Evolutionary conservation across 495 filamentous ascomycete species (phyloP).

Genomic region (Pseudomonodictys pantanalensis): DNA sequence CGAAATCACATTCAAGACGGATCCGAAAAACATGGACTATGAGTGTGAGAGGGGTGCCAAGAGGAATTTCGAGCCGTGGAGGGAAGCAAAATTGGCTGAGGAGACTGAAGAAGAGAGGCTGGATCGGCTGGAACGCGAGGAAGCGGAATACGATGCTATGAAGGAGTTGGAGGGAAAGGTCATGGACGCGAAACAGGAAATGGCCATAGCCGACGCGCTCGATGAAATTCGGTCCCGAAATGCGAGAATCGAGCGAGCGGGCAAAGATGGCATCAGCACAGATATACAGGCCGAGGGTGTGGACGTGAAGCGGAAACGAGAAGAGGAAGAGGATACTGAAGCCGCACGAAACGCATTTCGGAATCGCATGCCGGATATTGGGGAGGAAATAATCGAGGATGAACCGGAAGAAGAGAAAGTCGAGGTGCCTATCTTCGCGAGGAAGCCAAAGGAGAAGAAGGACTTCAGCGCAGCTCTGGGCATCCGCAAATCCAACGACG

Average conservation of each 20-base stretch:
- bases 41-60: slow-evolving; percentile 81
- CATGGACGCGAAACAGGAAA: slow-evolving; percentile 89
- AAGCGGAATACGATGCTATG: slow-evolving; percentile 68
- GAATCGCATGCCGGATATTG: slow-evolving; percentile 54
- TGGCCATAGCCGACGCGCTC: slow-evolving; percentile 93
- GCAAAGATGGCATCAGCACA: slow-evolving; percentile 55
- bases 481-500: no score
- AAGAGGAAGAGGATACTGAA: slow-evolving; percentile 85
- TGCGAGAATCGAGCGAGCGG: slow-evolving; percentile 74
- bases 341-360: slow-evolving; percentile 75
- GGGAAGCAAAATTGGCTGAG: slow-evolving; percentile 53
- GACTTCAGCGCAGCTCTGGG: slow-evolving; percentile 62
- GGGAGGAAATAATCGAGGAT: slow-evolving; percentile 25
- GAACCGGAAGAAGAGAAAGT: slow-evolving; percentile 38
- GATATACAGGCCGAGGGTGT: slow-evolving; percentile 41
- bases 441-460: slow-evolving; percentile 23
- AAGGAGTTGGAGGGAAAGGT: slow-evolving; percentile 78
- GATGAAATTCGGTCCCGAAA: slow-evolving; percentile 93
- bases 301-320: slow-evolving; percentile 59
- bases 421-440: slow-evolving; percentile 14
- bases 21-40: slow-evolving; percentile 94
- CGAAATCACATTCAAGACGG: slow-evolving; percentile 93
- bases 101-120: slow-evolving; percentile 88
- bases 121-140: slow-evolving; percentile 77
- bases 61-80: slow-evolving; percentile 92